Conservation (phyloP, 495 filamentous ascomycete genomes). For the Penicillium subrubescens region DNA sequence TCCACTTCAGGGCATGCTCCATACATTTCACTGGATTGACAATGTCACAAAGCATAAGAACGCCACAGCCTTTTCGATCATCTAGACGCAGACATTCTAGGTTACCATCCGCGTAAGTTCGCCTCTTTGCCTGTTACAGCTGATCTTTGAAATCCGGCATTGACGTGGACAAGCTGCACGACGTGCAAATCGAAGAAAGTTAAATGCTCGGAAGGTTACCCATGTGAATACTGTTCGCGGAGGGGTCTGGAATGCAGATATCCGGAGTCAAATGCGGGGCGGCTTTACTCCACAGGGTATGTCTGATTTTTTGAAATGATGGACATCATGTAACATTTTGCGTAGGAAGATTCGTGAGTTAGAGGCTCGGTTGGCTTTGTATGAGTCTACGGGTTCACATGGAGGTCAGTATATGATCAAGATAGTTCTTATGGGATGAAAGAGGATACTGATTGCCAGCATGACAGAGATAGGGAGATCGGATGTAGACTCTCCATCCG, state of each 20-base stretch:
- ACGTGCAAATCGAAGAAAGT: slow-evolving; percentile 15
- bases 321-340: not conserved
- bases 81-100: not conserved
- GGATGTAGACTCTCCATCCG: not conserved
- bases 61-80: not conserved
- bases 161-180: not conserved
- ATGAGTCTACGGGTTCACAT: slow-evolving; percentile 2
- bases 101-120: slow-evolving; percentile 7
- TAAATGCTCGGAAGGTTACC: slow-evolving; percentile 9
- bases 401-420: not conserved
- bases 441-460: not conserved
- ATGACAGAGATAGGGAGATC: not conserved
- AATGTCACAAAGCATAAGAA: not conserved
- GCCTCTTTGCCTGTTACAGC: not conserved
- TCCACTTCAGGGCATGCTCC: not conserved
- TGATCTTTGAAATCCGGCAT: too few relatives aligned
- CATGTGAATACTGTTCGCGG: slow-evolving; percentile 5
- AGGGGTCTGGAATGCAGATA: slow-evolving; percentile 9
- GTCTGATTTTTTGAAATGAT: not conserved
- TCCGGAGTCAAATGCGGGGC: not conserved
- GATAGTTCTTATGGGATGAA: not conserved
- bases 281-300: slow-evolving; percentile 4
- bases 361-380: slow-evolving; percentile 9
- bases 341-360: slow-evolving; percentile 9
- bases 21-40: not conserved